Evolutionary conservation across 2,329 filamentous ascomycete genomes (phyloP).

Genomic region (Arachnomyces sp.): DNA sequence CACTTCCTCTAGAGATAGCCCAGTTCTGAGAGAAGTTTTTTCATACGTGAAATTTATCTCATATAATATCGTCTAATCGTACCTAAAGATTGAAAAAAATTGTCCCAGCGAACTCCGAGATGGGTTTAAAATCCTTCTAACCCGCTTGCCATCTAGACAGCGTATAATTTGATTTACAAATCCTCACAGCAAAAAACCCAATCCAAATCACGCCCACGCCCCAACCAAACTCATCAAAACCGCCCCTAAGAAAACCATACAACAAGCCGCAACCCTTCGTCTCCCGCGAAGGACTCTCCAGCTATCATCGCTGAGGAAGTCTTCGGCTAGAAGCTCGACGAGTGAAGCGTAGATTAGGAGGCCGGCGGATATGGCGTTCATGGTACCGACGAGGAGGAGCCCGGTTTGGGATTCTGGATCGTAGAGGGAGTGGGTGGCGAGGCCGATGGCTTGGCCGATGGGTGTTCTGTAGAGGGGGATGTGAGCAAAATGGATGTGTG

Average conservation of each 20-base stretch:
- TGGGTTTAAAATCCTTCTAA: too few relatives aligned
- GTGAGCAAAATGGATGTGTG: slow-evolving; percentile 3
- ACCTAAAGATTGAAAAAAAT: too few relatives aligned
- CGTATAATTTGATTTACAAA: too few relatives aligned
- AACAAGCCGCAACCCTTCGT: slow-evolving; percentile 53
- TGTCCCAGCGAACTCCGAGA: too few relatives aligned
- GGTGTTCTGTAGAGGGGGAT: slow-evolving; percentile 50
- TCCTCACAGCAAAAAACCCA: too few relatives aligned
- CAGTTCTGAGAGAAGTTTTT: too few relatives aligned
- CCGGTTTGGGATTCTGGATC: slow-evolving; percentile 64
- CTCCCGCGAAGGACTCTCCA: slow-evolving; percentile 57
- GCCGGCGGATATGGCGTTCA: slow-evolving; percentile 75
- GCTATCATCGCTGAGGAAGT: slow-evolving; percentile 68
- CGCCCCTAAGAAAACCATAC: slow-evolving; percentile 56
- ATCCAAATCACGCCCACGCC: slow-evolving; percentile 67
- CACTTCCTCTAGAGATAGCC: too few relatives aligned
- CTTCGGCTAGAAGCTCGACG: slow-evolving; percentile 69
- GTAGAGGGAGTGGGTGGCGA: slow-evolving; percentile 67
- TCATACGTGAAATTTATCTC: too few relatives aligned
- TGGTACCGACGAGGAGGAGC: slow-evolving; percentile 66
- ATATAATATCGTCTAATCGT: too few relatives aligned
- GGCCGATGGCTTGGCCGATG: slow-evolving; percentile 67
- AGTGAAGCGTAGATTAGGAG: slow-evolving; percentile 67
- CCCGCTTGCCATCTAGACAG: too few relatives aligned
- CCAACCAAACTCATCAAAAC: slow-evolving; percentile 63